Percentiles rank a stretch among this genome's conserved stretches.
Evolutionary conservation across 2,329 filamentous ascomycete species (phyloP).

Genomic region (Calonectria pseudoreteaudii): DNA sequence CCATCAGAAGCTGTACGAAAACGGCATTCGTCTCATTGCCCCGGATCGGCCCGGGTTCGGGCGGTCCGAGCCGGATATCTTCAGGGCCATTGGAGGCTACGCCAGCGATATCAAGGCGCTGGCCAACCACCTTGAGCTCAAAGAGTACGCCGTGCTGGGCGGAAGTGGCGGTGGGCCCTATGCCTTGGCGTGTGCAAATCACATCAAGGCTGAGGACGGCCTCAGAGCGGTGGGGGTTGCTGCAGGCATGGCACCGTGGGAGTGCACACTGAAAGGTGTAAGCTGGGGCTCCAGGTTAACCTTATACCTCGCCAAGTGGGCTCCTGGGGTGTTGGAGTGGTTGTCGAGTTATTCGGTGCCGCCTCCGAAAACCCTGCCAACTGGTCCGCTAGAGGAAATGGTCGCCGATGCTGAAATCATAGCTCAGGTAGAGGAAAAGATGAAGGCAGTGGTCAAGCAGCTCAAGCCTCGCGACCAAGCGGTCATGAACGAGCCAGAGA

Average conservation of each 20-base stretch:
- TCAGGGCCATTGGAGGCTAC: conserved; percentile 21
- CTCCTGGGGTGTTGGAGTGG: conserved; percentile 15
- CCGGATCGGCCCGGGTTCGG: conserved; percentile 24
- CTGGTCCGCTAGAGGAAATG: conserved; percentile 11
- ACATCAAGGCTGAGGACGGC: conserved; percentile 15
- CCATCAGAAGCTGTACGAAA: conserved; percentile 8
- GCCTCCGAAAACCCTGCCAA: background rate
- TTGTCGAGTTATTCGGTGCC: conserved; percentile 3
- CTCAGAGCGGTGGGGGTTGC: conserved; percentile 18
- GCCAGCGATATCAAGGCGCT: conserved; percentile 15
- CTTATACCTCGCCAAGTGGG: conserved; percentile 20
- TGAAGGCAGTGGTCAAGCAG: background rate
- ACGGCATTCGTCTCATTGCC: conserved; percentile 17
- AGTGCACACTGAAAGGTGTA: conserved; percentile 10
- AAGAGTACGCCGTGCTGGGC: conserved; percentile 15
- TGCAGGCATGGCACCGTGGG: conserved; percentile 16
- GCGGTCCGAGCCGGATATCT: conserved; percentile 12
- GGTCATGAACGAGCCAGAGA: conserved; percentile 5
- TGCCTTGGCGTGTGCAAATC: conserved; percentile 23
- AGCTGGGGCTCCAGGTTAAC: conserved; percentile 15
- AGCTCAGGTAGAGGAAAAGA: conserved; percentile 5
- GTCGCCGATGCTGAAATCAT: background rate
- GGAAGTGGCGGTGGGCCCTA: conserved; percentile 27
- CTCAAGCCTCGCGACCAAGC: conserved; percentile 20
- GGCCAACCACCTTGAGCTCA: conserved; percentile 14